Conservation (phyloP, 164 flowering plant species). For the Annona squamosa region DNA sequence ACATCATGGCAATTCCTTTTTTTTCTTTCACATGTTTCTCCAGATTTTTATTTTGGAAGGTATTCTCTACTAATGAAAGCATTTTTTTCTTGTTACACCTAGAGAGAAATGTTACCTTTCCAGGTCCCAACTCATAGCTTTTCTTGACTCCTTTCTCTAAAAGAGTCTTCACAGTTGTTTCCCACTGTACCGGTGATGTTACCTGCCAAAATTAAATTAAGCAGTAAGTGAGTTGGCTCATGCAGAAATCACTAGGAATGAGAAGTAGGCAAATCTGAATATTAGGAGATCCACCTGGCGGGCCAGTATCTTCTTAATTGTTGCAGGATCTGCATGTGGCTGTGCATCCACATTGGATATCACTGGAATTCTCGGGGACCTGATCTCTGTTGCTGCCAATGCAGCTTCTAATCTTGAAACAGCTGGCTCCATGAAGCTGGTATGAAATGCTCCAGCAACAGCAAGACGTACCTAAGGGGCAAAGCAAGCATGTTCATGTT, state of each 20-base stretch:
- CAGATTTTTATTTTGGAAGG: no score
- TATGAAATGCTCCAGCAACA: conserved; percentile 99
- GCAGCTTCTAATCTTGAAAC: conserved; percentile 94
- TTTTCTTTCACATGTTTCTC: neutral
- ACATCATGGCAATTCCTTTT: neutral
- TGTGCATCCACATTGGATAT: conserved; percentile 96
- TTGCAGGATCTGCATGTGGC: conserved; percentile 87
- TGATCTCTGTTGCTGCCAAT: conserved; percentile 72
- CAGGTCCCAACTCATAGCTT: conserved; percentile 94
- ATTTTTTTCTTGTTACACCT: neutral
- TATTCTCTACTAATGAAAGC: neutral
- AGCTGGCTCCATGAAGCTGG: conserved; percentile 93
- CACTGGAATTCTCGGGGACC: conserved; percentile 85
- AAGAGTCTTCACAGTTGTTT: conserved; percentile 79
- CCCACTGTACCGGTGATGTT: conserved; percentile 98
- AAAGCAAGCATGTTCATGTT: neutral
- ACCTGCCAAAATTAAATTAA: conserved; percentile 37
- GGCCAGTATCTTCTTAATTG: conserved; percentile 85
- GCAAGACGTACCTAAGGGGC: conserved; percentile 79
- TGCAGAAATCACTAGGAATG: neutral
- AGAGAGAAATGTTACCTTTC: conserved; percentile 50
- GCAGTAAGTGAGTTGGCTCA: conserved; percentile 1
- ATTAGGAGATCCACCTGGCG: conserved; percentile 50
- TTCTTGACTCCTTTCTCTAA: conserved; percentile 63
- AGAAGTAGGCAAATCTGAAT: neutral